These are phyloP conservation scores for Seminavis robusta DNA, from an alignment of 108 stramenopile genomes.

Conservation along the genomic window DNA sequence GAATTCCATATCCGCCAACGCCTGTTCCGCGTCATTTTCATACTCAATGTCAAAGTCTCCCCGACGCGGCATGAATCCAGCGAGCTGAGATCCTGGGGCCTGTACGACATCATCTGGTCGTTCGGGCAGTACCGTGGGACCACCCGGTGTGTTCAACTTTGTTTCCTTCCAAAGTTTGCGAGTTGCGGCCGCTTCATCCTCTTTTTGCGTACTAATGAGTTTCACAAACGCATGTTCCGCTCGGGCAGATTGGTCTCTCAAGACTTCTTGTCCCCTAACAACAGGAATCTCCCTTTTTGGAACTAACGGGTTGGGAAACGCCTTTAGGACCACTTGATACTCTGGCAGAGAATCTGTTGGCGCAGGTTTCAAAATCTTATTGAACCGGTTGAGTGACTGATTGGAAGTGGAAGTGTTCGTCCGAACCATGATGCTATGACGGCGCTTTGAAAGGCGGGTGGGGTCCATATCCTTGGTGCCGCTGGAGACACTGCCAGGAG, in stretches of 20 bases:
- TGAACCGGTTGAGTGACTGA: background rate
- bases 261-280: constrained; percentile 71
- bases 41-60: constrained; percentile 96
- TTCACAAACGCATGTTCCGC: constrained; percentile 77
- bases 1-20: constrained; percentile 93
- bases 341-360: constrained; percentile 63
- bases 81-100: constrained; percentile 74
- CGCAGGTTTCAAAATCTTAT: constrained; percentile 56
- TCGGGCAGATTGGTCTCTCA: constrained; percentile 63
- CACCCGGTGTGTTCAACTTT: constrained; percentile 39
- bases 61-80: constrained; percentile 91
- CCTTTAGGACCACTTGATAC: constrained; percentile 31
- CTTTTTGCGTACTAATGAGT: constrained; percentile 18
- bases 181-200: constrained; percentile 54
- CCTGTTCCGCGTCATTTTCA: constrained; percentile 92
- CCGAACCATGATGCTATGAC: background rate
- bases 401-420: constrained; percentile 5
- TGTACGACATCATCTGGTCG: constrained; percentile 63
- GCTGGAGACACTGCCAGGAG: no score
- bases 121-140: constrained; percentile 76
- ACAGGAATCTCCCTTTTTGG: constrained; percentile 44
- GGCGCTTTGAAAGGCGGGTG: constrained; percentile 38
- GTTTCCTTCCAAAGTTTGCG: constrained; percentile 70
- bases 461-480: background rate
- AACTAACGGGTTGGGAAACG: constrained; percentile 72